Evolutionary conservation across 2,329 filamentous ascomycete species (phyloP), one percentile per base, ranked within the genome.

Genomic region (Diaporthe citriasiana): DNA sequence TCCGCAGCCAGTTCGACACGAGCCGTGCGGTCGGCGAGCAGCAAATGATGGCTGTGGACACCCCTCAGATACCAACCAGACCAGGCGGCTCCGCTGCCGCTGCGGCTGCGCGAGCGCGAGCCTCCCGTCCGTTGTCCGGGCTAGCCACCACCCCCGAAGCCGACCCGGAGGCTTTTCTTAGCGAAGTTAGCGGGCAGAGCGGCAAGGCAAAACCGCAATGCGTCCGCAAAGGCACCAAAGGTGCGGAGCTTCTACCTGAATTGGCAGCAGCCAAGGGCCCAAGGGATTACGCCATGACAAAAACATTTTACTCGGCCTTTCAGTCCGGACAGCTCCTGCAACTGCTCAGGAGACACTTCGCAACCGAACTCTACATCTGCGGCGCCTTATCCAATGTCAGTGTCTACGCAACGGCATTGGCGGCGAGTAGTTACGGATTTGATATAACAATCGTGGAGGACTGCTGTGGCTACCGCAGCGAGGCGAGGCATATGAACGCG

Each of bases 261-360:
- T 81, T 89, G n/a, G 81, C 84, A 72, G 80, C 82, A 8, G 83
- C 80, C 50, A 81, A 86, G 77, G 90, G 81, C 80, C 85, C 77
- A 81, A 81, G 81, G 55, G 91, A 93, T 75, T 79, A 87, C 56
- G 80, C 85, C 59, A 81, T 91, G 71, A 85, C 88, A 70, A 98
- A 98, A 82, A 91, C 91, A 7, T 90, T 94, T 78, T 98, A 98
- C 82, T 98, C 97, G 5, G 95, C 95, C 19, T 95, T 98, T 80
- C 90, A 91, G 70, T 91, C 90, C 12, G 94, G 93, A 0, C 89
- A 90, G 65, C 87, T 98, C 22, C 88, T 98, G 10, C 87, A 93
- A 66, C 88, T 91, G n/a, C 85, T 98, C 59, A 91, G 95, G n/a
- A 91, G 92, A n/a, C 93, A 92, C 76, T 92, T 98, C 77, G 91